Conservation (phyloP, 805 yeast species). For the Torulaspora indica region DNA sequence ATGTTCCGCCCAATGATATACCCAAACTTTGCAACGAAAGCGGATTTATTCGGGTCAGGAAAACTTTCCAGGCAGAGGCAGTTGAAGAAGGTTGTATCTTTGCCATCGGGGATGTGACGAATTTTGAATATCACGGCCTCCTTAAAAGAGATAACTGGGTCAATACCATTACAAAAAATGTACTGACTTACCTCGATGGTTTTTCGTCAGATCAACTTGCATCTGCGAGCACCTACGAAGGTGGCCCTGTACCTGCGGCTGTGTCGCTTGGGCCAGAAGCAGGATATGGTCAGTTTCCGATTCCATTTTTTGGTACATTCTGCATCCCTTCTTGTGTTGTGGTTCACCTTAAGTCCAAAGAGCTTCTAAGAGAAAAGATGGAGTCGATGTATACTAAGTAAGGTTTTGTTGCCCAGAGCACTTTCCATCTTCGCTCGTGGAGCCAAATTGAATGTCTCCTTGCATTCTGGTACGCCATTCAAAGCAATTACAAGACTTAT, state of each 20-base stretch:
- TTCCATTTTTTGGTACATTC: constrained; percentile 3
- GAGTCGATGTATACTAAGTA: constrained; percentile 1
- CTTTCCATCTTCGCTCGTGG: neutral
- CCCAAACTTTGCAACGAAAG: constrained; percentile 7
- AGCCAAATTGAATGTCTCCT: neutral
- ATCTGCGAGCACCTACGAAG: neutral
- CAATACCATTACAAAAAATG: constrained; percentile 3
- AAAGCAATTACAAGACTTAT: no score
- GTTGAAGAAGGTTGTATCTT: constrained; percentile 26
- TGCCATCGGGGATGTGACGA: constrained; percentile 36
- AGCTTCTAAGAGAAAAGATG: constrained; percentile 3
- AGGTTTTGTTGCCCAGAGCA: neutral
- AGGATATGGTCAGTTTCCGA: constrained; percentile 6
- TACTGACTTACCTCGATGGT: constrained; percentile 1
- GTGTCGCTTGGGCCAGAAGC: constrained; percentile 7
- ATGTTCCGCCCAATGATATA: constrained; percentile 21
- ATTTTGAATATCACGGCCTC: constrained; percentile 26
- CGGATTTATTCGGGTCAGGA: constrained; percentile 23
- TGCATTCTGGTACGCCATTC: no score
- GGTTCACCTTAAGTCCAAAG: constrained; percentile 1
- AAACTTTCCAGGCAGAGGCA: constrained; percentile 23
- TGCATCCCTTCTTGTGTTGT: constrained; percentile 3
- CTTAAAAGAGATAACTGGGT: constrained; percentile 9
- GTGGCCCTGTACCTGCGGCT: neutral
- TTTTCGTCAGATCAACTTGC: neutral